phyloP scores from a whole-genome alignment of 192 early-diverging fungal species.

The Thoreauomyces humboldtii region DNA sequence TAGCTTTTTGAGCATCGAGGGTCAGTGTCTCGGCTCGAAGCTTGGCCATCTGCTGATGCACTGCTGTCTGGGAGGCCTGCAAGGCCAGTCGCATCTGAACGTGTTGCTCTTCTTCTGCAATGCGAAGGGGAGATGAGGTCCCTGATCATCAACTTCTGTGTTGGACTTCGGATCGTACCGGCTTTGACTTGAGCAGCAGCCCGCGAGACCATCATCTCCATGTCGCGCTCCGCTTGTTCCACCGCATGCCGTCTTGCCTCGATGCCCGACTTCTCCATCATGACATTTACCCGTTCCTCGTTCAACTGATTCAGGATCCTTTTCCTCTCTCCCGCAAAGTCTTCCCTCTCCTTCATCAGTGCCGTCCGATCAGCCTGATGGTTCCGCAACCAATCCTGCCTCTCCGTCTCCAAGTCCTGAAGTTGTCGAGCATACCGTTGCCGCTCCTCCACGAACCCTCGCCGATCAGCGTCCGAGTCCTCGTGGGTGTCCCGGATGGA shows the following conservation, averaged over 20 bases:
- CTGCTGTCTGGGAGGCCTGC: background rate
- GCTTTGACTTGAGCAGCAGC: background rate
- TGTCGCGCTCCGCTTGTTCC: background rate
- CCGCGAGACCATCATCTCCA: background rate
- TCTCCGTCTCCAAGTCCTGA: conserved; percentile 3
- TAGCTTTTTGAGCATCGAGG: background rate
- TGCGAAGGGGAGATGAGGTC: no score
- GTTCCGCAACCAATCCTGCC: background rate
- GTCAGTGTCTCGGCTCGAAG: background rate
- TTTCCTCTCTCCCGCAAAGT: background rate
- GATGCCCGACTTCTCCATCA: conserved; percentile 1
- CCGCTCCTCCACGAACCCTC: background rate
- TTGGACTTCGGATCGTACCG: background rate
- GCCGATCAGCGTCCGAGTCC: background rate
- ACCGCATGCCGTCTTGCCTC: background rate
- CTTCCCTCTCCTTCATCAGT: background rate
- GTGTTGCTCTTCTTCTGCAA: background rate
- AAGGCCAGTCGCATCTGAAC: background rate
- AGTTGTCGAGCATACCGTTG: background rate
- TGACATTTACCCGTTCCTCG: background rate
- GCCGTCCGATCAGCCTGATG: background rate
- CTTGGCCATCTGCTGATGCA: background rate
- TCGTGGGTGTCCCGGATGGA: background rate
- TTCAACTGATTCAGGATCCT: background rate
- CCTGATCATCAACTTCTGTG: no score